Base-by-base conservation (phyloP, 108 stramenopile genomes). In the Pseudonitzschia pungens region DNA sequence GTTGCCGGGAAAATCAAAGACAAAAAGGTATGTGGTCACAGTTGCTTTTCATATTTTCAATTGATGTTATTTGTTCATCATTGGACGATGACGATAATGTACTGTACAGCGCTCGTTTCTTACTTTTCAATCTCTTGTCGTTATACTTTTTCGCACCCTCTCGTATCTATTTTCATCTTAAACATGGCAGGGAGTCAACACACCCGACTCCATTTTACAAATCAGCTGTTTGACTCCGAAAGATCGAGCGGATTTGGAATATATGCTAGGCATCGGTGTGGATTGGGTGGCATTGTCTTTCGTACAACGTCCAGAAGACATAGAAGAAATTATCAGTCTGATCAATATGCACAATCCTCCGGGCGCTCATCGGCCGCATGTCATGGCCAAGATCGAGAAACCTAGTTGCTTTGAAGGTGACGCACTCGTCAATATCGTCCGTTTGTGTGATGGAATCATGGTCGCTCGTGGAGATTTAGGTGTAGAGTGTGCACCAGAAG, bases 401-500 rank as follows among this genome's bases (percentile, higher is more conserved):
- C 93, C 90, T 16, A 81, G 82, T 21, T 88, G 84, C 74, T 88
- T 83, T 58, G 80, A 83, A 7, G 84, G 73, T 56, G 79, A 83
- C 43, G 77, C 81, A 41, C 76, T 94, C 59, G 86, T 86, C 58
- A 78, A 70, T n/a, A 96, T 96, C 58, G 86, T 96, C 4, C 81
- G 79, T 33, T 44, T 93, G 31, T 86, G 89, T 24, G 97, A 98
- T 81, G 93, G 89, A 51, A 93, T 98, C 91, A 98, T 98, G 97
- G 96, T 98, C 52, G 97, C 97, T 22, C 90, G 97, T 71, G 97
- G 97, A 51, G 97, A 98, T 73, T 79, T 98, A 74, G 97, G 97
- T 56, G 97, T 98, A 91, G 97, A 97, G 77, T 96, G 97, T 75
- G 94, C 96, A 40, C 91, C 95, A 36, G 92, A 96, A 73, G 95